A percentile compares a stretch with the other conserved stretches of the same genome.
These are phyloP conservation scores for Xanthoceras sorbifolium DNA, from an alignment of 345 rosid species.

Conservation along the genomic window DNA sequence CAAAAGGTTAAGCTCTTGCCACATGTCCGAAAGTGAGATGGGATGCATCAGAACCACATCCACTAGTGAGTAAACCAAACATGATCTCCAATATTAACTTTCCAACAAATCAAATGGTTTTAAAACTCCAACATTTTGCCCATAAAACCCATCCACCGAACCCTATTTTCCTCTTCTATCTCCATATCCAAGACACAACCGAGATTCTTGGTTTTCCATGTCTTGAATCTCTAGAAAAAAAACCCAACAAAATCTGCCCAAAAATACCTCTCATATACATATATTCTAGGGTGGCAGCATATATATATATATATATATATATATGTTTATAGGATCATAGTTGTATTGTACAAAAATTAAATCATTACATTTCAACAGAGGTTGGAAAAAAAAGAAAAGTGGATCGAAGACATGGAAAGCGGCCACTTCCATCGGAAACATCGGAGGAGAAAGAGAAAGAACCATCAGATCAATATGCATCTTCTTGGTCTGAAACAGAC, in stretches of 20 bases:
- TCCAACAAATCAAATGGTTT: background rate
- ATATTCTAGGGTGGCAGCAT: too few relatives aligned
- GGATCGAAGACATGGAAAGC: constrained; percentile 85
- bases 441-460: constrained; percentile 49
- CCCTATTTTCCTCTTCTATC: constrained; percentile 20
- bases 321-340: background rate
- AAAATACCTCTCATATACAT: background rate
- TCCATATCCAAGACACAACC: background rate
- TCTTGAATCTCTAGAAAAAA: background rate
- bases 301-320: too few relatives aligned
- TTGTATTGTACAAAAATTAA: background rate
- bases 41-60: background rate
- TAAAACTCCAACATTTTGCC: background rate
- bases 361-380: background rate
- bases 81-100: background rate
- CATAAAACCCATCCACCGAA: constrained; percentile 5
- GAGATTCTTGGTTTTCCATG: background rate
- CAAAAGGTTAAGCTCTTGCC: too few relatives aligned
- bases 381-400: constrained; percentile 46
- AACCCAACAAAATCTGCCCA: background rate
- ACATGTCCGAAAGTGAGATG: background rate
- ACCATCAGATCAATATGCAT: constrained; percentile 21
- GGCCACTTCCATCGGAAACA: constrained; percentile 68
- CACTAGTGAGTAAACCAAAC: background rate
- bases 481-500: constrained; percentile 64